Percentiles rank a stretch among this genome's conserved stretches.
These are phyloP conservation scores for Nymphaea colorata DNA, from an alignment of 164 flowering plant genomes.

Conservation along the genomic window DNA sequence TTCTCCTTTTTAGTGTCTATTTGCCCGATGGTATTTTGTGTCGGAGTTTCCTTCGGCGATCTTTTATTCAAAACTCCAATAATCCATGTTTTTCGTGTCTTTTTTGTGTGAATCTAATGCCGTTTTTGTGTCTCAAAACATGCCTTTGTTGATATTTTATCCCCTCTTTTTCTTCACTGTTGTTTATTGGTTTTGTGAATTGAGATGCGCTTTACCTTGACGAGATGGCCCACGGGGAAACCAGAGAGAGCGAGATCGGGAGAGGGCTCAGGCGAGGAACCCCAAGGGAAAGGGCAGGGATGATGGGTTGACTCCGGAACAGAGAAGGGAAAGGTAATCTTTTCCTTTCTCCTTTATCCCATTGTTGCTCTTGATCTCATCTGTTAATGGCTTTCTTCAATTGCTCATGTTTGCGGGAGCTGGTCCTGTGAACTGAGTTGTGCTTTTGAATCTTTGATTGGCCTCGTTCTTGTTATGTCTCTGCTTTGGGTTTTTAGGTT, in stretches of 20 bases:
- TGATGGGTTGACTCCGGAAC: slow-evolving; percentile 60
- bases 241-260: slow-evolving; percentile 39
- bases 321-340: slow-evolving; percentile 68
- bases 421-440: not conserved
- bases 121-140: not conserved
- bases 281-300: slow-evolving; percentile 23
- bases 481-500: not conserved
- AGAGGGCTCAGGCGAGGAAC: slow-evolving; percentile 36
- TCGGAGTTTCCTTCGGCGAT: too few species aligned
- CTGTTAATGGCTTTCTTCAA: too few species aligned
- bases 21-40: not conserved
- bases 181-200: not conserved
- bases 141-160: not conserved
- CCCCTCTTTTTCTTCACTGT: not conserved
- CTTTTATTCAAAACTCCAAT: not conserved
- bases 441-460: not conserved
- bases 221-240: slow-evolving; percentile 27
- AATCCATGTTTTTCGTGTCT: not conserved
- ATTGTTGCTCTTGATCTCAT: not conserved
- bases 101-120: not conserved
- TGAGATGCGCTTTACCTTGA: slow-evolving; percentile 10
- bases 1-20: not conserved
- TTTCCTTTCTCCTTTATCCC: not conserved
- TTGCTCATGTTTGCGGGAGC: not conserved
- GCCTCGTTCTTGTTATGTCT: not conserved